These are phyloP conservation scores for Picea mariana DNA, from an alignment of 83 land plant species.

Conservation along the genomic window DNA sequence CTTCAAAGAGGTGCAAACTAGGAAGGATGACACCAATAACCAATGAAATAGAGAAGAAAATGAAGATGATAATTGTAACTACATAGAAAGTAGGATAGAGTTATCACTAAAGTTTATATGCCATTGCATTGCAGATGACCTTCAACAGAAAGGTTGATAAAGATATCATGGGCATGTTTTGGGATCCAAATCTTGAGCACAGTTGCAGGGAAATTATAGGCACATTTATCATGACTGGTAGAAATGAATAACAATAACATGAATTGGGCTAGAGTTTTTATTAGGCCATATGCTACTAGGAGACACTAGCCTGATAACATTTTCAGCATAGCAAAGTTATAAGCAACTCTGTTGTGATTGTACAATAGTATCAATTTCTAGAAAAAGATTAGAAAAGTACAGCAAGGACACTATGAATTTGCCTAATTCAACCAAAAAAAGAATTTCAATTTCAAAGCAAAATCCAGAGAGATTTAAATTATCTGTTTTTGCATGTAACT, in stretches of 20 bases:
- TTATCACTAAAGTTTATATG: no score
- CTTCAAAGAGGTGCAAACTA: neutral
- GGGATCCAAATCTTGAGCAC: neutral
- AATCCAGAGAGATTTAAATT: no score
- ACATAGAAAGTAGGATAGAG: neutral
- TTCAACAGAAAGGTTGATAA: no score
- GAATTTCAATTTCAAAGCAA: no score
- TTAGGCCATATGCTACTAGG: neutral
- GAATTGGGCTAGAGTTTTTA: neutral
- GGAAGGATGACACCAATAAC: neutral
- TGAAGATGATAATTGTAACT: neutral
- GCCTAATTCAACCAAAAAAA: neutral
- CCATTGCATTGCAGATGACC: no score
- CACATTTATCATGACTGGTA: neutral
- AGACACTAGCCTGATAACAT: neutral
- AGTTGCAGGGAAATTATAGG: neutral
- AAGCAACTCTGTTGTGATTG: neutral
- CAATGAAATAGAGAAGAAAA: neutral
- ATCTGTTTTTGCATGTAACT: no score
- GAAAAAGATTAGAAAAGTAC: neutral
- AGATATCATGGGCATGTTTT: neutral
- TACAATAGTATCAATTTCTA: neutral
- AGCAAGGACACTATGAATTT: neutral
- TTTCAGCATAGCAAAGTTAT: neutral
- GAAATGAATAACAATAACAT: neutral